Evolutionary conservation across 1,139 yeast species (phyloP), one percentile per base, ranked within the genome.

Genomic region (Saccharomyces uvarum): DNA sequence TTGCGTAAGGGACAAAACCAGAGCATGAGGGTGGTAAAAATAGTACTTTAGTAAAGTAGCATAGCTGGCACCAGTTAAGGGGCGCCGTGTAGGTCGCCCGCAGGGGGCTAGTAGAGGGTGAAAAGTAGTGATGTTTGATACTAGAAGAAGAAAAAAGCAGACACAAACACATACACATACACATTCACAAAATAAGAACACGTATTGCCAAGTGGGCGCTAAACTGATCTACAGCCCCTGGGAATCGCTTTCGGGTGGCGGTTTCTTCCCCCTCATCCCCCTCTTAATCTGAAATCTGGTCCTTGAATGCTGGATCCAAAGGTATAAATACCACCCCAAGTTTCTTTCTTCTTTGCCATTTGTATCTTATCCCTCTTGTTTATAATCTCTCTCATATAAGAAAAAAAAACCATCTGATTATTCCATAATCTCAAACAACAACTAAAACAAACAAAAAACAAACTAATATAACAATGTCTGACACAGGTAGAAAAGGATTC

Each of bases 401-500:
- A 9, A 13, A 14, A 16, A n/a, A 16, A 11, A 41, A 14, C 41
- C 14, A 13, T 14, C 41, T 13, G 14, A 13, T 32, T 32, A 32
- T 32, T 32, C 14, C 27, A n/a, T 9, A 19, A 19, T 49, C 24
- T 6, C 16, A 31, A 28, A 33, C n/a, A 31, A 9, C 33, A 31
- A 31, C 33, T 31, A 31, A 31, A 31, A 42, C 32, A 51, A 52
- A 19, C 49, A 38, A 32, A 33, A 41, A 19, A 24, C 31, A 31
- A 38, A 31, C 27, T 27, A 19, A 31, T 41, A 52, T 27, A 47
- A 63, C 27, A 62, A 85, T 85, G 90, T 81, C 89, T 66, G 90
- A 85, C 81, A 70, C 79, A 59, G 88, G 88, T 64, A 86, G 95
- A 85, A 88, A 88, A 74, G 74, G 78, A 69, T 78, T 89, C 67